phyloP scores from a whole-genome alignment of 148 eudicot species.

The Hydrangea macrophylla region DNA sequence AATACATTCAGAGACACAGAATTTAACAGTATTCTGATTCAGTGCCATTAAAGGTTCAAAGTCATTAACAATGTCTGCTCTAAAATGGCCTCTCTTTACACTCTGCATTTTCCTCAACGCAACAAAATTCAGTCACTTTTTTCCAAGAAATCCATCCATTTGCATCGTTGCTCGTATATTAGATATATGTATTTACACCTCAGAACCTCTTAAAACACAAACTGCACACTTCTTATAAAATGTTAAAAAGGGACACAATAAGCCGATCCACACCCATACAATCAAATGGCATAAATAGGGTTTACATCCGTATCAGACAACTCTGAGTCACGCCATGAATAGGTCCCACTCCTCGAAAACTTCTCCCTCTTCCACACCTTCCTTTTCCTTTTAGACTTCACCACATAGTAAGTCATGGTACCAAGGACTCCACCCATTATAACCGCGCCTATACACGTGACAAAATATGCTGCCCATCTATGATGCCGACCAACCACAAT shows the following conservation, averaged over 20 bases:
- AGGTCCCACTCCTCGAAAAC: conserved; percentile 23
- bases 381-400: conserved; percentile 49
- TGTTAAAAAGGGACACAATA: neutral
- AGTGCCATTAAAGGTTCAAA: neutral
- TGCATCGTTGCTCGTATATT: neutral
- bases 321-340: conserved; percentile 28
- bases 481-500: conserved; percentile 54
- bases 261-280: neutral
- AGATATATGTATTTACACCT: neutral
- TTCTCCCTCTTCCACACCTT: conserved; percentile 54
- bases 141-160: conserved; percentile 6
- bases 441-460: conserved; percentile 40
- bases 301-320: conserved; percentile 52
- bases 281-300: conserved; percentile 64
- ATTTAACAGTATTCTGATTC: neutral
- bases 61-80: neutral
- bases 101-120: neutral
- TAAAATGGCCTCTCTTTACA: neutral
- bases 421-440: conserved; percentile 57
- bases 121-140: conserved; percentile 1
- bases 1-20: neutral
- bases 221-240: neutral
- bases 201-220: conserved; percentile 5
- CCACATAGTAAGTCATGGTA: conserved; percentile 67
- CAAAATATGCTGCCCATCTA: conserved; percentile 54